A percentile compares a stretch with the other conserved stretches of the same genome.
Conservation (phyloP, 2,329 filamentous ascomycete genomes). For the Beauveria brongniartii region DNA sequence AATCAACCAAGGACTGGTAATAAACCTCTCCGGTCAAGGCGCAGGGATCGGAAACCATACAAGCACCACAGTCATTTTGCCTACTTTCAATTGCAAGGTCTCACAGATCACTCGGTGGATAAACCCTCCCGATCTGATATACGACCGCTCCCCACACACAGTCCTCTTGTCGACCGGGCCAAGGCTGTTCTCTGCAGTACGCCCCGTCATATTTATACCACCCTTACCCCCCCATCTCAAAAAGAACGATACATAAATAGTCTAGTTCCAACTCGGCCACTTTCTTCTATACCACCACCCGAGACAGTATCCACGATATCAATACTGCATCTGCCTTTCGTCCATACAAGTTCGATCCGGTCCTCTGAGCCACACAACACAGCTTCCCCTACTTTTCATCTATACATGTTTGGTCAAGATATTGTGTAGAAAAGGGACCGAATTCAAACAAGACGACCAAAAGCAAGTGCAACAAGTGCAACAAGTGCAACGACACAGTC, state of each 20-base stretch:
- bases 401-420: background rate
- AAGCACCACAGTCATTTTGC: background rate
- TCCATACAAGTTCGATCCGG: background rate
- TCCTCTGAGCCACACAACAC: background rate
- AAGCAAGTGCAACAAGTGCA: background rate
- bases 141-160: background rate
- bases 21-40: background rate
- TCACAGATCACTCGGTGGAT: conserved; percentile 9
- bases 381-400: background rate
- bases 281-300: background rate
- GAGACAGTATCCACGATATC: background rate
- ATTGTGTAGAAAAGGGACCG: background rate
- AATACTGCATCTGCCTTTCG: background rate
- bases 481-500: conserved; percentile 10
- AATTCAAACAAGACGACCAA: background rate
- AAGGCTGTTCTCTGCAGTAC: background rate
- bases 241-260: background rate
- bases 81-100: background rate
- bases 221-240: conserved; percentile 18
- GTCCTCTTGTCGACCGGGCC: background rate
- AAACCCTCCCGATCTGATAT: conserved; percentile 9
- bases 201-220: conserved; percentile 7
- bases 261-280: background rate
- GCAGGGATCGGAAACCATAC: background rate
- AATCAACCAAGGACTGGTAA: background rate